Conservation (phyloP, 2,329 filamentous ascomycete genomes). For the Elsinoe necatrix region DNA sequence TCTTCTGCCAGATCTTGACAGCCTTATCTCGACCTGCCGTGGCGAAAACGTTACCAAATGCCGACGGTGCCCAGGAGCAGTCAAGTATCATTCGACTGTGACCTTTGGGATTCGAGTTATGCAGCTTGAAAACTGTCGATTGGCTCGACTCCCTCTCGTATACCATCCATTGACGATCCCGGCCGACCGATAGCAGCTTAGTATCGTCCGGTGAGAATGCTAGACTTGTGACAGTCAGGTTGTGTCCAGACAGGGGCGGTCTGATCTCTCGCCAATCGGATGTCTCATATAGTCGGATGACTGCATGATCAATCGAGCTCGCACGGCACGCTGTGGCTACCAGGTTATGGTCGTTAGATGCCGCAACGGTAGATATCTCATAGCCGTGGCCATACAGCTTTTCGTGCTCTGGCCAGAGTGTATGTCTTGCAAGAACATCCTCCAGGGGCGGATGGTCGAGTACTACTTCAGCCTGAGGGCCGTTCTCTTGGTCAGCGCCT, state of each 20-base stretch:
- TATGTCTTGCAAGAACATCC: slow-evolving; percentile 79
- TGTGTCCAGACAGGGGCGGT: slow-evolving; percentile 75
- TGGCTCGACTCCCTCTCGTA: slow-evolving; percentile 50
- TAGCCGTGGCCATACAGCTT: slow-evolving; percentile 98
- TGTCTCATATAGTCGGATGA: slow-evolving; percentile 86
- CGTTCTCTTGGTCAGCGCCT: slow-evolving; percentile 29
- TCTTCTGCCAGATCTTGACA: slow-evolving; percentile 52
- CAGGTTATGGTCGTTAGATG: slow-evolving; percentile 63
- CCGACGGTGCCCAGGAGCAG: slow-evolving; percentile 64
- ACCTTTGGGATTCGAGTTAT: slow-evolving; percentile 67
- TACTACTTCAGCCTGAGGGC: slow-evolving; percentile 45
- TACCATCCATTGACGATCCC: slow-evolving; percentile 85
- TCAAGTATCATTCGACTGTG: slow-evolving; percentile 90
- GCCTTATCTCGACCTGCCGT: slow-evolving; percentile 86
- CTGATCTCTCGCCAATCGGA: slow-evolving; percentile 77
- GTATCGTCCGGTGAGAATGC: slow-evolving; percentile 68
- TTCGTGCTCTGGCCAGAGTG: slow-evolving; percentile 90
- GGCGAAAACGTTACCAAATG: slow-evolving; percentile 52
- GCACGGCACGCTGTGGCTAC: slow-evolving; percentile 91
- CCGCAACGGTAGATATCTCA: slow-evolving; percentile 82
- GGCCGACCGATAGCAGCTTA: slow-evolving; percentile 75
- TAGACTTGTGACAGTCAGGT: slow-evolving; percentile 74
- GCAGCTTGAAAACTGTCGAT: slow-evolving; percentile 45
- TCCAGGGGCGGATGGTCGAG: slow-evolving; percentile 71
- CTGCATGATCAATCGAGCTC: slow-evolving; percentile 85